Base-by-base conservation (phyloP, 1,139 yeast species). In the Zygosaccharomyces sapae region DNA sequence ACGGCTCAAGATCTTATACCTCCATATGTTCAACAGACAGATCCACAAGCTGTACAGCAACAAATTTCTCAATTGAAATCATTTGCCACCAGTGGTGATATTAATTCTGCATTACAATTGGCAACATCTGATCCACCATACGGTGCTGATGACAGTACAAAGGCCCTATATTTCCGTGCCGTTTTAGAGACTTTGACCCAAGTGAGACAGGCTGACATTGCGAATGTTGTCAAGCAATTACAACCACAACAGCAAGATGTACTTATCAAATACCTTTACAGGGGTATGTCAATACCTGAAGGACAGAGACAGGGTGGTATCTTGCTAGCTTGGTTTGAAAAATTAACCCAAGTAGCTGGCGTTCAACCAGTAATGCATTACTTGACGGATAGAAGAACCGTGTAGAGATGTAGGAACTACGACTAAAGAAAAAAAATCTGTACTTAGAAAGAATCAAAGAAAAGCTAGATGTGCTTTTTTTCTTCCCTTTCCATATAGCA, bases 281-380 rank as follows among this genome's bases (percentile, higher is more conserved):
- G 83, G 61, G 89, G 88, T 39, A 88, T 94, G 95, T 73, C 81
- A 35, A 72, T 83, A 7, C 75, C 80, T 24, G 80, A 81, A 56
- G 88, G 94, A 4, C 88, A 89, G 55, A 86, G 85, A 58, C 89
- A 85, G 58, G 96, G 97, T 19, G 96, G 96, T 40, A 74, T 83
- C 46, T 69, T 94, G 59, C 78, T 94, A 61, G 77, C 82, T 34
- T 94, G 98, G 98, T 88, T 85, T 64, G 97, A 92, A 59, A 89
- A 88, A 69, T 79, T 94, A 20, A 83, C 87, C 35, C 95, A 85
- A 53, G 70, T 79, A 38, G 80, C 90, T 10, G 97, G 97, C 13
- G 81, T 86, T 64, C 96, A 96, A 8, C 86, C 96, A 37, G 84
- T 92, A 58, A 86, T 86, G 43, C 81, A 96, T 59, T 88, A 80